Evolutionary conservation across 495 filamentous ascomycete species (phyloP).

Genomic region (Aspergillus cristatus): DNA sequence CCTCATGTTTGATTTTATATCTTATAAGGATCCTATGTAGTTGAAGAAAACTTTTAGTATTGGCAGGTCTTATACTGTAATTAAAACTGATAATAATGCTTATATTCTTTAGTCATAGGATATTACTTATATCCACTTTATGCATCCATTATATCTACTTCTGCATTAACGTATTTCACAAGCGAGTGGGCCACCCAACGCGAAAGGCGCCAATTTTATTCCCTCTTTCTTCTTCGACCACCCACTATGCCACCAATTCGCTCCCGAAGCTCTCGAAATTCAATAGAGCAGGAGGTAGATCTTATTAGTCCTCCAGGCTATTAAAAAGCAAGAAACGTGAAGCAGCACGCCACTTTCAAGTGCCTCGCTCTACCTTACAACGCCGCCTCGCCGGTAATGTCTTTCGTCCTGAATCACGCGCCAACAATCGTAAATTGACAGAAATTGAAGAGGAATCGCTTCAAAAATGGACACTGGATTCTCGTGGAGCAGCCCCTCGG

Average conservation of each 20-base stretch:
- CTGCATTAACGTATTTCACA: too few relatives aligned
- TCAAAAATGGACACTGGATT: conserved; percentile 21
- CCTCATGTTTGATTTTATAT: too few relatives aligned
- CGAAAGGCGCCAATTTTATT: too few relatives aligned
- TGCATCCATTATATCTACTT: too few relatives aligned
- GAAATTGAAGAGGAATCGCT: conserved; percentile 6
- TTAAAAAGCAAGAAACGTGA: conserved; percentile 8
- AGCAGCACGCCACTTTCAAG: conserved; percentile 15
- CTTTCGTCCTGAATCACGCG: neutral
- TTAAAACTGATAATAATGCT: too few relatives aligned
- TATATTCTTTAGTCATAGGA: too few relatives aligned
- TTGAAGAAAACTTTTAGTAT: too few relatives aligned
- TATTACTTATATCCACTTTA: too few relatives aligned
- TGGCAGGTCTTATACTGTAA: too few relatives aligned
- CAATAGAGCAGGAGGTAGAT: conserved; percentile 7
- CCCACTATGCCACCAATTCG: conserved; percentile 7
- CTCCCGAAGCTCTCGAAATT: neutral
- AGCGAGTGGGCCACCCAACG: too few relatives aligned
- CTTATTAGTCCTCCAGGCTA: conserved; percentile 5
- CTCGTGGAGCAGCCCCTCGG: neutral
- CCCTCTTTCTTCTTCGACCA: too few relatives aligned
- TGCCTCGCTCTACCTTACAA: conserved; percentile 10
- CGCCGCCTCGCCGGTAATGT: conserved; percentile 2
- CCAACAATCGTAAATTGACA: conserved; percentile 14
- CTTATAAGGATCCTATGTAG: too few relatives aligned